Evolutionary conservation across 2,329 filamentous ascomycete species (phyloP), one percentile per base, ranked within the genome.

Genomic region (Oidium heveae): DNA sequence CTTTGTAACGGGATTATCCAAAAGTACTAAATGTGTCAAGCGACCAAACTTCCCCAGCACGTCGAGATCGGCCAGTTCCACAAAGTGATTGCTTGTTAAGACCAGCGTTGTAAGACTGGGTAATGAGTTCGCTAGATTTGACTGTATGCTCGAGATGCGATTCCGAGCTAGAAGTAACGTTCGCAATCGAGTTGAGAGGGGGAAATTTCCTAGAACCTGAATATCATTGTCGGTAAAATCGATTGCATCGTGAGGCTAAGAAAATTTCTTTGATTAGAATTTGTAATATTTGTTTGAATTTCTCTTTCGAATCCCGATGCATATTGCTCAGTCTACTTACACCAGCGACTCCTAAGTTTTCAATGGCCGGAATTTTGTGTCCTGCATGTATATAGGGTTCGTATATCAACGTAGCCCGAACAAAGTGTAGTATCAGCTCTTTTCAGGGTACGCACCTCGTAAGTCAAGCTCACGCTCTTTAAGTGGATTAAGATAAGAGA

Each of bases 171-270:
- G 77, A 51, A 98, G 79, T 44, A 98, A 77, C 20, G 86, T 94
- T 62, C 79, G 84, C 63, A 96, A 74, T 61, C 91, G 84, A 49
- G 86, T 88, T 55, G 84, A 89, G 53, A 94, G 79, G 3, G 91
- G 91, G 67, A 98, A 94, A 71, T 95, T 95, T 60, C 81, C 82
- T 59, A 98, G 77, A 52, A 82, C 74, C 62, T 85, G 79, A 64
- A 98, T 89, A 69, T 95, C 88, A 69, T 98, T 98, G 74, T 98
- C 91, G 68, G 91, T 96, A 64, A 98, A 82, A 71, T 98, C 91
- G 74, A 98, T 93, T 60, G 86, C 81, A 72, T 96, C 91, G 76
- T 93, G 87, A 63, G 88, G 86, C 86, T 93, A 63, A 41, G n/a
- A 28, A 32, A 34, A 10, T n/a, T n/a, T n/a, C n/a, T n/a, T n/a